Percentiles rank a stretch among this genome's conserved stretches.
These are phyloP conservation scores for Ustilago bromivora DNA, from an alignment of 1,284 basidiomycete species.

Conservation along the genomic window DNA sequence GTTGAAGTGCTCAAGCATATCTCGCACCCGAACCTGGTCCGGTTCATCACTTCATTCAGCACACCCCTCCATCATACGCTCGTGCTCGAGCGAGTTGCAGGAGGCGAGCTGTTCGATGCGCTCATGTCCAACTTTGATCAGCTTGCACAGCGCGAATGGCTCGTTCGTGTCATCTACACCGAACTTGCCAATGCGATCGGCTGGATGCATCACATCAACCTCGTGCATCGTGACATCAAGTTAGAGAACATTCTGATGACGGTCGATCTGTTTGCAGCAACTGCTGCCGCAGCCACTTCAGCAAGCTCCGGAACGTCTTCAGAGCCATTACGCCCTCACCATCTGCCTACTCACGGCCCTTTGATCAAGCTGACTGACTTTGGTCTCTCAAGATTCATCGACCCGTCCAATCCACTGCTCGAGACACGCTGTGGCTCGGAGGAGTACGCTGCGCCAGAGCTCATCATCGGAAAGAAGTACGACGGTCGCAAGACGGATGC, in stretches of 20 bases:
- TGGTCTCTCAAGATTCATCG: constrained; percentile 87
- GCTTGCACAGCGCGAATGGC: constrained; percentile 73
- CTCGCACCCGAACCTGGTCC: constrained; percentile 84
- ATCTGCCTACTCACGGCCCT: constrained; percentile 72
- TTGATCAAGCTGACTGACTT: constrained; percentile 91
- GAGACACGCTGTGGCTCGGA: constrained; percentile 89
- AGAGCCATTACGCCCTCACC: constrained; percentile 42
- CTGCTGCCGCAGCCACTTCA: constrained; percentile 1
- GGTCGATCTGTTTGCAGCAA: constrained; percentile 42
- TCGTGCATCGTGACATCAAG: constrained; percentile 94
- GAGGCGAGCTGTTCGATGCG: constrained; percentile 84
- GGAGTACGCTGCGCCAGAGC: constrained; percentile 90
- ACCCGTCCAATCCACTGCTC: constrained; percentile 78
- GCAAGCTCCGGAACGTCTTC: background rate
- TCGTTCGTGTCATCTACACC: constrained; percentile 80
- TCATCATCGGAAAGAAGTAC: constrained; percentile 82
- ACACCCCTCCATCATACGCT: constrained; percentile 82
- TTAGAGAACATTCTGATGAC: constrained; percentile 76
- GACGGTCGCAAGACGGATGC: constrained; percentile 88
- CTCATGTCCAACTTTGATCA: constrained; percentile 77
- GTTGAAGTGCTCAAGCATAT: constrained; percentile 89
- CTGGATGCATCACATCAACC: constrained; percentile 88
- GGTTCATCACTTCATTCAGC: constrained; percentile 80
- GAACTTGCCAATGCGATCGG: constrained; percentile 84
- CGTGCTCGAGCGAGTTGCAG: constrained; percentile 81